A percentile compares a stretch with the other conserved stretches of the same genome.
These are phyloP conservation scores for Stephania yunnanensis DNA, from an alignment of 164 flowering plant genomes.

Conservation along the genomic window DNA sequence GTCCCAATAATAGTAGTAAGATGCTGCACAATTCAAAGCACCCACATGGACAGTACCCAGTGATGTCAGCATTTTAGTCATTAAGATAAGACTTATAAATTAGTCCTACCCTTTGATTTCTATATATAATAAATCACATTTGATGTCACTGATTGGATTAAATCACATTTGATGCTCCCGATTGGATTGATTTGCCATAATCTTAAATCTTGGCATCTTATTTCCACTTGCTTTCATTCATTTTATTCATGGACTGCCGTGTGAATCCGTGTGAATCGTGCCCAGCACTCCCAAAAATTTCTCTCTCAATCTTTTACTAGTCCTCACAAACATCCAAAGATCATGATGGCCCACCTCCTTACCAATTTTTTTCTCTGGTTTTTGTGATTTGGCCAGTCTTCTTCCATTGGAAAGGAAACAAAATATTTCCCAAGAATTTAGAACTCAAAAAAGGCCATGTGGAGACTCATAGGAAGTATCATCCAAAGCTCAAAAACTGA, in stretches of 20 bases:
- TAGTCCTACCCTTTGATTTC: too few species aligned
- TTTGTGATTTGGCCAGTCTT: not conserved
- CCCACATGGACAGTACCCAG: too few species aligned
- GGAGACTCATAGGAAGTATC: not conserved
- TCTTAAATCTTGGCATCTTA: not conserved
- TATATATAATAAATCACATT: too few species aligned
- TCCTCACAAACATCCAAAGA: not conserved
- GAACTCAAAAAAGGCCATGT: not conserved
- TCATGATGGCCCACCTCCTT: not conserved
- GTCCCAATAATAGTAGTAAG: not conserved
- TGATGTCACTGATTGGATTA: not conserved
- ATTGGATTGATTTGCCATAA: too few species aligned
- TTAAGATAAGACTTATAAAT: too few species aligned
- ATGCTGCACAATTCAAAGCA: not conserved
- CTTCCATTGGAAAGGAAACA: not conserved
- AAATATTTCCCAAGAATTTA: not conserved
- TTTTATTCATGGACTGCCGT: not conserved
- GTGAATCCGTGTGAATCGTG: not conserved
- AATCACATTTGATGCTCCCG: too few species aligned
- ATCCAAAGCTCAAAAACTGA: not conserved
- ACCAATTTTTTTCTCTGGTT: not conserved
- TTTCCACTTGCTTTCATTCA: not conserved
- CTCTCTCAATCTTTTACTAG: not conserved
- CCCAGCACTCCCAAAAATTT: not conserved
- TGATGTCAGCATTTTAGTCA: too few species aligned